phyloP scores from a whole-genome alignment of 2,329 filamentous ascomycete genomes.

The Ophiostoma ips region DNA sequence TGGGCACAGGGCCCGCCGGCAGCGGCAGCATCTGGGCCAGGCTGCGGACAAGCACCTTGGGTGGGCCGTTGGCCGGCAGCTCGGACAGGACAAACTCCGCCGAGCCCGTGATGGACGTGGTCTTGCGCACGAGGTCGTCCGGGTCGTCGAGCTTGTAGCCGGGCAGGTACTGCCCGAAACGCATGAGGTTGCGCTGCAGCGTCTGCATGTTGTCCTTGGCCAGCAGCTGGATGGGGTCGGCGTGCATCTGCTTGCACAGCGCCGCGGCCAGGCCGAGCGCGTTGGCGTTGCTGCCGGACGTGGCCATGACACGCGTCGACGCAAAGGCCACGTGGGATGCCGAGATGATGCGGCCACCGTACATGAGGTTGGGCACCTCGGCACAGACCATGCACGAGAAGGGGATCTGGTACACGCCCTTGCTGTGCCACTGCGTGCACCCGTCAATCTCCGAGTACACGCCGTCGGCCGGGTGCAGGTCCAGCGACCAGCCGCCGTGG shows the following conservation, averaged over 20 bases:
- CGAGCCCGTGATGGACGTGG: slow-evolving; percentile 6
- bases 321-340: slow-evolving; percentile 16
- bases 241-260: slow-evolving; percentile 13
- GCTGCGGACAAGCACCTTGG: slow-evolving; percentile 16
- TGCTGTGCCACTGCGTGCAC: slow-evolving; percentile 17
- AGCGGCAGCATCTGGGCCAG: slow-evolving; percentile 17
- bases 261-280: slow-evolving; percentile 15
- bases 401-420: slow-evolving; percentile 17
- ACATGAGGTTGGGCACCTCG: slow-evolving; percentile 16
- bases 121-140: slow-evolving; percentile 11
- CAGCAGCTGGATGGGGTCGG: slow-evolving; percentile 14
- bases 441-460: slow-evolving; percentile 18
- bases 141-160: slow-evolving; percentile 16
- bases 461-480: slow-evolving; percentile 17
- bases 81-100: slow-evolving; percentile 12
- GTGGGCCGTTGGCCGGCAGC: slow-evolving; percentile 14
- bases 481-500: slow-evolving; percentile 17
- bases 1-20: slow-evolving; percentile 11
- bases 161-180: slow-evolving; percentile 16
- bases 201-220: slow-evolving; percentile 15
- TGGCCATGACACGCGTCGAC: slow-evolving; percentile 17
- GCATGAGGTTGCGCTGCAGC: slow-evolving; percentile 16
- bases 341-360: slow-evolving; percentile 17
- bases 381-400: slow-evolving; percentile 17
- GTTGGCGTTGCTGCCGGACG: slow-evolving; percentile 16